Evolutionary conservation across 1,284 basidiomycete species (phyloP).

Genomic region (Cerrena zonata): DNA sequence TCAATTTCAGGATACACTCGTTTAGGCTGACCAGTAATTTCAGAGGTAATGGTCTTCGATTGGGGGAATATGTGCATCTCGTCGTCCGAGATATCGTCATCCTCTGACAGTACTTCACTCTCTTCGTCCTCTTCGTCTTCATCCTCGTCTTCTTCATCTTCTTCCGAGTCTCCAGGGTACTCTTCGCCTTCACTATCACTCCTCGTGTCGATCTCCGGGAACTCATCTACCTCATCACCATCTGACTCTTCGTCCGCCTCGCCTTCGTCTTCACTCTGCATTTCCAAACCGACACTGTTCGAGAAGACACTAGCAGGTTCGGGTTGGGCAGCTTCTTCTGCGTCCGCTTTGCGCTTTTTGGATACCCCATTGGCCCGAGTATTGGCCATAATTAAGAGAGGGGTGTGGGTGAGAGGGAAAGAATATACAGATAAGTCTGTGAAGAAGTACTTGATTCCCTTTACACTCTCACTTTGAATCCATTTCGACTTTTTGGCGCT

Average conservation of each 20-base stretch:
- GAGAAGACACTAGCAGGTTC: slow-evolving; percentile 34
- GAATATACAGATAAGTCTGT: not conserved
- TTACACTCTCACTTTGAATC: not conserved
- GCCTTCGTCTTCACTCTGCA: slow-evolving; percentile 67
- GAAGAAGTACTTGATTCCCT: not conserved
- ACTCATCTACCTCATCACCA: slow-evolving; percentile 42
- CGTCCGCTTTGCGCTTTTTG: slow-evolving; percentile 55
- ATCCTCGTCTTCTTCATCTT: slow-evolving; percentile 32
- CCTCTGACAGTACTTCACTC: slow-evolving; percentile 30
- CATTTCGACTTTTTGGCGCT: slow-evolving; percentile 10
- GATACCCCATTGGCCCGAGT: slow-evolving; percentile 27
- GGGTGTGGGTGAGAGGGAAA: no score
- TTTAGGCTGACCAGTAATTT: slow-evolving; percentile 84
- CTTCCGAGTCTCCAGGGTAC: slow-evolving; percentile 27
- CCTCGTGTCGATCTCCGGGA: slow-evolving; percentile 50
- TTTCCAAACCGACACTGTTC: slow-evolving; percentile 49
- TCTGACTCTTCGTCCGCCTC: slow-evolving; percentile 42
- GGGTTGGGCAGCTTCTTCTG: slow-evolving; percentile 19
- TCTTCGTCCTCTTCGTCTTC: slow-evolving; percentile 31
- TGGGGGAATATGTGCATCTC: slow-evolving; percentile 52
- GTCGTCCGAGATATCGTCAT: slow-evolving; percentile 32
- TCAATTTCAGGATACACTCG: slow-evolving; percentile 92
- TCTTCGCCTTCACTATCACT: slow-evolving; percentile 45
- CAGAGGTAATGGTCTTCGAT: slow-evolving; percentile 65
- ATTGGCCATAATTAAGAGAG: slow-evolving; percentile 27